phyloP scores from a whole-genome alignment of 805 yeast species.

The Saccharomycopsis sp. region DNA sequence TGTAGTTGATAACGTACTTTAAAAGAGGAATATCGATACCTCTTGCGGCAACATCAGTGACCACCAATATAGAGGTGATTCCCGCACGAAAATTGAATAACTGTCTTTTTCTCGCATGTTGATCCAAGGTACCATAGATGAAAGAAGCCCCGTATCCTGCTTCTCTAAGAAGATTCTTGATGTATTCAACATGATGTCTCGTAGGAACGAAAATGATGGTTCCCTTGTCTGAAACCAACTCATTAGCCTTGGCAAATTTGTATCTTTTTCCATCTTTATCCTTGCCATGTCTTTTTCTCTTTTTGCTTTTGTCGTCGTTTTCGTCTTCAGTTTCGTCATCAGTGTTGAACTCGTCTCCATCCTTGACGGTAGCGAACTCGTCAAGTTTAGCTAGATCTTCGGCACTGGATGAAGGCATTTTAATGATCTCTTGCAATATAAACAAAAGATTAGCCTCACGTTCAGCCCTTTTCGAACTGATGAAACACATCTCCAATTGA shows the following conservation, averaged over 20 bases:
- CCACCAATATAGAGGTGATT: slow-evolving; percentile 78
- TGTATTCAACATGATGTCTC: slow-evolving; percentile 94
- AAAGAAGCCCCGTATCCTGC: slow-evolving; percentile 83
- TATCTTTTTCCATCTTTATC: slow-evolving; percentile 41
- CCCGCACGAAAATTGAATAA: slow-evolving; percentile 81
- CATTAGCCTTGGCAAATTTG: slow-evolving; percentile 71
- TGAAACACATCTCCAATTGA: slow-evolving; percentile 81
- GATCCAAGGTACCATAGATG: slow-evolving; percentile 92
- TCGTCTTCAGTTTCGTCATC: slow-evolving; percentile 36
- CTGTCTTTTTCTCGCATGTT: slow-evolving; percentile 88
- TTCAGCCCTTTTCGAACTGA: slow-evolving; percentile 75
- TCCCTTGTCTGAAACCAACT: slow-evolving; percentile 75
- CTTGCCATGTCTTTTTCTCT: slow-evolving; percentile 30
- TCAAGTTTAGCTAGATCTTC: slow-evolving; percentile 56
- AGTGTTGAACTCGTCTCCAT: slow-evolving; percentile 48
- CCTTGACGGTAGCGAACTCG: slow-evolving; percentile 39
- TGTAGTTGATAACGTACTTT: slow-evolving; percentile 89
- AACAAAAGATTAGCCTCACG: slow-evolving; percentile 80
- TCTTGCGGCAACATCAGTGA: slow-evolving; percentile 97
- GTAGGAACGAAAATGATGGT: slow-evolving; percentile 96
- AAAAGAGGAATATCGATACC: slow-evolving; percentile 97
- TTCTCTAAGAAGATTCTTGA: slow-evolving; percentile 59
- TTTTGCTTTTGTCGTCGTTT: slow-evolving; percentile 26
- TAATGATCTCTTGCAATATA: slow-evolving; percentile 75
- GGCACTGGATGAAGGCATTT: slow-evolving; percentile 71